Conservation (phyloP, 495 filamentous ascomycete genomes). For the Apodospora peruviana region DNA sequence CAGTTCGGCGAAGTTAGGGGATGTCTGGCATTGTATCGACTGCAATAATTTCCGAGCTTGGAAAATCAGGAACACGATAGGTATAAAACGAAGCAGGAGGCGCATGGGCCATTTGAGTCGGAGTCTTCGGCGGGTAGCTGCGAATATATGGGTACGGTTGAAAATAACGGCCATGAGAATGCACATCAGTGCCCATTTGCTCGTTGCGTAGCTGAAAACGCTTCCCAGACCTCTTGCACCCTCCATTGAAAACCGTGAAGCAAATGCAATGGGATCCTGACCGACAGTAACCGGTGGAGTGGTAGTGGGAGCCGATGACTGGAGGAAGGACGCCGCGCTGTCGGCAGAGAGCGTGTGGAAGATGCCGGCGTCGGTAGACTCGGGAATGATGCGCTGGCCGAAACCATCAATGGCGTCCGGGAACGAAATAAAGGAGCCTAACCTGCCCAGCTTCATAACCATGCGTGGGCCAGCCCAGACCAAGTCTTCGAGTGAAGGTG, state of each 20-base stretch:
- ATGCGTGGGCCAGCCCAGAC: slow-evolving; percentile 58
- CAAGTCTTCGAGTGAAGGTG: slow-evolving; percentile 49
- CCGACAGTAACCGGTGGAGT: slow-evolving; percentile 22
- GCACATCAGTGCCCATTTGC: slow-evolving; percentile 87
- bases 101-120: slow-evolving; percentile 66
- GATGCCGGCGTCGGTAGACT: slow-evolving; percentile 41
- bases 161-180: slow-evolving; percentile 79
- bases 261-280: slow-evolving; percentile 33
- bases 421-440: slow-evolving; percentile 53
- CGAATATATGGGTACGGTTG: slow-evolving; percentile 90
- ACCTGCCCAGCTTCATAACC: slow-evolving; percentile 54
- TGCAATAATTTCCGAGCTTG: slow-evolving; percentile 68
- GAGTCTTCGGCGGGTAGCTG: slow-evolving; percentile 74
- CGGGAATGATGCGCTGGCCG: slow-evolving; percentile 56
- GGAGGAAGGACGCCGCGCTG: slow-evolving; percentile 14
- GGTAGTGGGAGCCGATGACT: slow-evolving; percentile 21
- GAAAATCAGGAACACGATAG: slow-evolving; percentile 66
- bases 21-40: slow-evolving; percentile 89
- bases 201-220: slow-evolving; percentile 86
- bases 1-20: slow-evolving; percentile 63
- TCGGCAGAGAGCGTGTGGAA: slow-evolving; percentile 24
- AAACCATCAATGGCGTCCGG: slow-evolving; percentile 59
- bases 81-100: slow-evolving; percentile 64
- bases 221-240: slow-evolving; percentile 62
- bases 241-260: slow-evolving; percentile 46